These are phyloP conservation scores for Onygena corvina DNA, from an alignment of 2,329 filamentous ascomycete species.

Conservation along the genomic window DNA sequence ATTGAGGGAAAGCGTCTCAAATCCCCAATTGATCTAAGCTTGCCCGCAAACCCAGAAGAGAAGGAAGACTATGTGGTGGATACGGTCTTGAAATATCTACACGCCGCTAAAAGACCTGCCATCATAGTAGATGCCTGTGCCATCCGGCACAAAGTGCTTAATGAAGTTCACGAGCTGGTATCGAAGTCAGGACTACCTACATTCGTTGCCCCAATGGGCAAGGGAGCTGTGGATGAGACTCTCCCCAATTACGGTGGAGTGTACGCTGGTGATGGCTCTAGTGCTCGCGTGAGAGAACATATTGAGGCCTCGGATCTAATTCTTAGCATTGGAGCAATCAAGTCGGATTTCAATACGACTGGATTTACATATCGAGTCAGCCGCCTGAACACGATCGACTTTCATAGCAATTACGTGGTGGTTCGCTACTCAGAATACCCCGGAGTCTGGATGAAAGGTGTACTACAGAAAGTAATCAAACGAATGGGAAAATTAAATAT, in stretches of 20 bases:
- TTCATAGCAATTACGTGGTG: slow-evolving; percentile 61
- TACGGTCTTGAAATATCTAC: slow-evolving; percentile 58
- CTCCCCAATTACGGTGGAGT: slow-evolving; percentile 64
- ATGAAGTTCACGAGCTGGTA: slow-evolving; percentile 59
- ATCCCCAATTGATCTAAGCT: slow-evolving; percentile 52
- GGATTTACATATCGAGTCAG: slow-evolving; percentile 72
- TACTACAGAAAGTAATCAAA: slow-evolving; percentile 58
- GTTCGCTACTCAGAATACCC: slow-evolving; percentile 72
- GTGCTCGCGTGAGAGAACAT: slow-evolving; percentile 33
- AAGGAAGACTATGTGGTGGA: slow-evolving; percentile 67
- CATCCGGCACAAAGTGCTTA: slow-evolving; percentile 57
- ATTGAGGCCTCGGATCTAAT: slow-evolving; percentile 33
- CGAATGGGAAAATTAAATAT: slow-evolving; percentile 46
- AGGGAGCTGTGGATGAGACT: slow-evolving; percentile 64
- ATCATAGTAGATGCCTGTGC: slow-evolving; percentile 72
- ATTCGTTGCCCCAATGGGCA: slow-evolving; percentile 78
- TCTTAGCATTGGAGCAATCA: slow-evolving; percentile 29
- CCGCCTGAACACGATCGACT: slow-evolving; percentile 65
- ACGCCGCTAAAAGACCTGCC: slow-evolving; percentile 58
- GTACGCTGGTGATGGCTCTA: slow-evolving; percentile 64
- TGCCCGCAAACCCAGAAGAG: slow-evolving; percentile 53
- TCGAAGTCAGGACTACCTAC: slow-evolving; percentile 61
- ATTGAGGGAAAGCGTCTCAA: slow-evolving; percentile 58
- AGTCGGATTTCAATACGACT: slow-evolving; percentile 41
- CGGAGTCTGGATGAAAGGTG: slow-evolving; percentile 62